These are phyloP conservation scores for Coriolopsis trogii DNA, from an alignment of 1,284 basidiomycete species.

Conservation along the genomic window DNA sequence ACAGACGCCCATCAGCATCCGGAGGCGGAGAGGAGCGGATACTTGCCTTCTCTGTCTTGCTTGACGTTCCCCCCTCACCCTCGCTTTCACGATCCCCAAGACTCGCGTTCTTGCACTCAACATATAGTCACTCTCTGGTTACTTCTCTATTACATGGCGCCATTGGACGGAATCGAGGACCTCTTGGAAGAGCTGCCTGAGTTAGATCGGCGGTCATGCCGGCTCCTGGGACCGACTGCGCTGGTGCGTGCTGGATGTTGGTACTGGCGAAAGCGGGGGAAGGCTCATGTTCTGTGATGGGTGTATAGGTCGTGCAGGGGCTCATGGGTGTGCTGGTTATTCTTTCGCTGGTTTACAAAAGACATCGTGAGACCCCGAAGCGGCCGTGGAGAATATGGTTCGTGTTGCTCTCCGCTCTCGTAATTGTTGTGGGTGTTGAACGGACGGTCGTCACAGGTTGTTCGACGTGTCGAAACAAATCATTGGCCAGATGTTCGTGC, in stretches of 20 bases:
- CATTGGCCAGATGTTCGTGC: slow-evolving; percentile 89
- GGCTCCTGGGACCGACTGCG: slow-evolving; percentile 68
- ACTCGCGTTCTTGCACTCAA: no score
- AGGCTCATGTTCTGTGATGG: neutral
- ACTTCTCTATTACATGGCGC: slow-evolving; percentile 4
- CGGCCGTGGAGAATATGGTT: slow-evolving; percentile 94
- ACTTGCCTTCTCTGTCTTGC: neutral
- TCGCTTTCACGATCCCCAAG: no score
- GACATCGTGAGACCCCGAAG: slow-evolving; percentile 84
- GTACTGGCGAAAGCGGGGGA: neutral
- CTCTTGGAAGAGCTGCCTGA: slow-evolving; percentile 43
- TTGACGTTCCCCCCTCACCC: slow-evolving; percentile 1
- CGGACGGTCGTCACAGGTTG: slow-evolving; percentile 50
- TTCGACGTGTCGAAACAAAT: slow-evolving; percentile 94
- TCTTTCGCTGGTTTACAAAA: slow-evolving; percentile 84
- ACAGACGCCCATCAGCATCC: no score
- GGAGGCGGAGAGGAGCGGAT: neutral
- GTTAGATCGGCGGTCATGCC: slow-evolving; percentile 63
- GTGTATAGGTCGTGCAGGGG: slow-evolving; percentile 70
- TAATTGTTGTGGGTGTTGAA: neutral
- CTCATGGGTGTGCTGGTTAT: slow-evolving; percentile 90
- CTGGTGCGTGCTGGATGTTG: slow-evolving; percentile 44
- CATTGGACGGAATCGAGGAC: slow-evolving; percentile 22
- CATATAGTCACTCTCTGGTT: slow-evolving; percentile 7
- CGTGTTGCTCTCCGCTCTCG: slow-evolving; percentile 26